These are phyloP conservation scores for Candida verbasci DNA, from an alignment of 805 yeast species.

Conservation along the genomic window DNA sequence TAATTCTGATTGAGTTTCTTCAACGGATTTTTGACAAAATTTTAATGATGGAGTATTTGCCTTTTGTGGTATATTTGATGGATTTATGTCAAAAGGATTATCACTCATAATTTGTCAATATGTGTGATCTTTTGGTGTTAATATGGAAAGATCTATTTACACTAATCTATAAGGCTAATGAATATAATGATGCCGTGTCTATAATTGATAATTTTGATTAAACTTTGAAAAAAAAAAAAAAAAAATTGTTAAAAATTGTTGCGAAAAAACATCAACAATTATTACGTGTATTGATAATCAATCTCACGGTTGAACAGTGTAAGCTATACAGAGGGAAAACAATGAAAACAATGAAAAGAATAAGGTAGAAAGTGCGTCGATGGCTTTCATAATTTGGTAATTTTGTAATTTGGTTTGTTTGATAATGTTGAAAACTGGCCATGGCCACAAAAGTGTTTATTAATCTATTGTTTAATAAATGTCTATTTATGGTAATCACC, in stretches of 20 bases:
- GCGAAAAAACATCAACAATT: neutral
- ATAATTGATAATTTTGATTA: neutral
- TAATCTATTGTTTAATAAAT: neutral
- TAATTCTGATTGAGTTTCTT: slow-evolving; percentile 60
- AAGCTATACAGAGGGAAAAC: no score
- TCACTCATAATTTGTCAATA: slow-evolving; percentile 27
- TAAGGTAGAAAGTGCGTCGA: no score
- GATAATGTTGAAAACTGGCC: no score
- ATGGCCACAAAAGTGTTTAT: neutral
- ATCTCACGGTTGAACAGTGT: no score
- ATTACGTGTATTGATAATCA: slow-evolving; percentile 3
- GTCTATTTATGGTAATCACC: no score
- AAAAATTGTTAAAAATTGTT: slow-evolving; percentile 4
- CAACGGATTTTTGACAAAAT: slow-evolving; percentile 57
- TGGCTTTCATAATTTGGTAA: no score
- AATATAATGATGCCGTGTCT: neutral
- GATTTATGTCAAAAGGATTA: slow-evolving; percentile 31
- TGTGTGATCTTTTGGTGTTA: neutral
- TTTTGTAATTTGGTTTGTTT: no score
- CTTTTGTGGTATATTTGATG: slow-evolving; percentile 15
- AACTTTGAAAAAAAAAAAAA: slow-evolving; percentile 1
- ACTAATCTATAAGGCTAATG: neutral
- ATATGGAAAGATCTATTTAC: neutral
- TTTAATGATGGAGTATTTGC: slow-evolving; percentile 54
- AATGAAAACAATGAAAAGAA: no score